Percentiles rank a stretch among this genome's conserved stretches.
These are phyloP conservation scores for Podospora appendiculata DNA, from an alignment of 495 filamentous ascomycete species.

Conservation along the genomic window DNA sequence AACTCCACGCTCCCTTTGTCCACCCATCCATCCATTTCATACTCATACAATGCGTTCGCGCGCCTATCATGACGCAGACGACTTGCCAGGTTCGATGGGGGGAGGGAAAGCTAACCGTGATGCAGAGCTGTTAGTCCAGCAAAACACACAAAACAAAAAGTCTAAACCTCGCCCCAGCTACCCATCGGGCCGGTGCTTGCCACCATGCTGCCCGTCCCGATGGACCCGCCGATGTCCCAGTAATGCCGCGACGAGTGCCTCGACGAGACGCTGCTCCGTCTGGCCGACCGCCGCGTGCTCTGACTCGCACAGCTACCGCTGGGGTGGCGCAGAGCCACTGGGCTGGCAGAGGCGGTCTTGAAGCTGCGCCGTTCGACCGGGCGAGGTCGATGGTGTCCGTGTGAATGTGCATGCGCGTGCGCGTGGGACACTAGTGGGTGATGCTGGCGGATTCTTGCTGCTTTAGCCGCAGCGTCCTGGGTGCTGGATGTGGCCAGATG, in stretches of 20 bases:
- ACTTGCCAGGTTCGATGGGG: not conserved
- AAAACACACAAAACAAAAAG: not conserved
- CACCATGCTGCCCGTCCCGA: constrained; percentile 64
- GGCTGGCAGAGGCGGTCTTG: constrained; percentile 39
- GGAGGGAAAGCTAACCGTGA: not conserved
- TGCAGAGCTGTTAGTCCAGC: not conserved
- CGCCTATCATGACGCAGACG: too few relatives aligned
- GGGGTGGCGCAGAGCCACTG: constrained; percentile 46
- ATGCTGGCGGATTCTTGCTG: constrained; percentile 73
- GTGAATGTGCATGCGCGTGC: constrained; percentile 15
- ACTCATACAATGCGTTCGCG: too few relatives aligned
- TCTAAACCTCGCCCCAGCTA: constrained; percentile 64
- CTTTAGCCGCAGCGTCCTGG: constrained; percentile 65
- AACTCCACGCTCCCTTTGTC: too few relatives aligned
- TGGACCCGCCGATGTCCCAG: constrained; percentile 78
- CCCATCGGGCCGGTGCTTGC: constrained; percentile 58
- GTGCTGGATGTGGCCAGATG: constrained; percentile 42
- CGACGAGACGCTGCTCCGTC: constrained; percentile 54
- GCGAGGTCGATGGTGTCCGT: constrained; percentile 31
- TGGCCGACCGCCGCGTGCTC: constrained; percentile 58
- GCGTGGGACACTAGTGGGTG: constrained; percentile 63
- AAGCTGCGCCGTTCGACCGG: constrained; percentile 44
- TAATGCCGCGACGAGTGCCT: constrained; percentile 55
- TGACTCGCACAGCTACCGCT: constrained; percentile 69
- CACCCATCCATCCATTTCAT: not conserved